A percentile compares a stretch with the other conserved stretches of the same genome.
Evolutionary conservation across 2,329 filamentous ascomycete genomes (phyloP).

Genomic region (Aspergillus brunneoviolaceus): DNA sequence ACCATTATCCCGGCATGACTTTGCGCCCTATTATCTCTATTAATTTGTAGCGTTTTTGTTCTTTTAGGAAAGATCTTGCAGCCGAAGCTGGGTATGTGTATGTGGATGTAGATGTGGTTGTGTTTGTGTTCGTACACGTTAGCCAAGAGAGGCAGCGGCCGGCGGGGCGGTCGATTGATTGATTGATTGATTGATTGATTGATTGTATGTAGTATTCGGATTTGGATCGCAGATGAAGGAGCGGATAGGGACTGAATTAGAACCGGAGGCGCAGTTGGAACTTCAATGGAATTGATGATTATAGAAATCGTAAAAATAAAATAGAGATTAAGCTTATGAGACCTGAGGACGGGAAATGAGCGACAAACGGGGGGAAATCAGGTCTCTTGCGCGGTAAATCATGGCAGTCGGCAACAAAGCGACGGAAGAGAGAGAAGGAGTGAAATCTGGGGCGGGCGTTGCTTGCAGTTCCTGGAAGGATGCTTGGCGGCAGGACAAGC

Average conservation of each 20-base stretch:
- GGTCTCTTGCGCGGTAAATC: constrained; percentile 12
- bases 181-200: background rate
- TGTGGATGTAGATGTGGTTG: background rate
- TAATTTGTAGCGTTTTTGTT: background rate
- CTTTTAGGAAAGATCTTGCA: background rate
- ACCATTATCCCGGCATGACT: constrained; percentile 41
- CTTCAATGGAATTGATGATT: constrained; percentile 3
- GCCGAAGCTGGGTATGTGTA: background rate
- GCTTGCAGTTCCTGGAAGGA: constrained; percentile 6
- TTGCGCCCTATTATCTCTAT: constrained; percentile 16
- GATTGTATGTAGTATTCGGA: background rate
- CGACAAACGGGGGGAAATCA: constrained; percentile 9
- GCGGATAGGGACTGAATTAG: constrained; percentile 12
- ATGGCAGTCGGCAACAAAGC: constrained; percentile 19
- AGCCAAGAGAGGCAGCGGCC: background rate
- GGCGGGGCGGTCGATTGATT: background rate
- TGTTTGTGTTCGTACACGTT: background rate
- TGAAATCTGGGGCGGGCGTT: constrained; percentile 10
- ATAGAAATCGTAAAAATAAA: background rate
- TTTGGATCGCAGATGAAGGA: constrained; percentile 11
- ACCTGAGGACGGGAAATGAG: constrained; percentile 12
- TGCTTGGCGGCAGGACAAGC: constrained; percentile 2
- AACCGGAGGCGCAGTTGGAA: constrained; percentile 5
- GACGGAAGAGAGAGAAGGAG: constrained; percentile 8
- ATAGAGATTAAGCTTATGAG: constrained; percentile 6